Evolutionary conservation across 169 alveolate genomes (phyloP).

Genomic region (Fabrea salina): DNA sequence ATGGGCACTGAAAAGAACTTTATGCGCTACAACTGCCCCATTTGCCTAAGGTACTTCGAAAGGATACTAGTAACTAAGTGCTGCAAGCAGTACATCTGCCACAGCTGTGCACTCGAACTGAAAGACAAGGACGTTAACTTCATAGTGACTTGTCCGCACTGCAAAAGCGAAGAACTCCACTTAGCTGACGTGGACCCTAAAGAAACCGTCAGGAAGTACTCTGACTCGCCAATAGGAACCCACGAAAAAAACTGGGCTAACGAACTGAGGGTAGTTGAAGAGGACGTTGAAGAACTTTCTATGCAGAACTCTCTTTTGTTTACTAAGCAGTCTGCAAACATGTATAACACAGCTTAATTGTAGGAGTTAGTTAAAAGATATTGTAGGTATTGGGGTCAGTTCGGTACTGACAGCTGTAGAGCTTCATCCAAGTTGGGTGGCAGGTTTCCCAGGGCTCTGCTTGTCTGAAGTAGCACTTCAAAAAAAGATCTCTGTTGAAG

Average conservation of each 20-base stretch:
- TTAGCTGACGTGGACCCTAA: constrained; percentile 28
- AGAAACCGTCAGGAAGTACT: constrained; percentile 32
- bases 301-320: too few relatives aligned
- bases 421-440: neutral
- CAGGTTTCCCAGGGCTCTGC: neutral
- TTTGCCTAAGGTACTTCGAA: constrained; percentile 41
- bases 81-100: constrained; percentile 52
- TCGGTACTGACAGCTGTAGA: constrained; percentile 6
- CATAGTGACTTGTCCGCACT: constrained; percentile 27
- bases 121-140: neutral
- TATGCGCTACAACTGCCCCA: constrained; percentile 47
- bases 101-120: constrained; percentile 36
- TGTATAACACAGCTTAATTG: too few relatives aligned
- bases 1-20: neutral
- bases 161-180: neutral
- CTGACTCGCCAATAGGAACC: constrained; percentile 44
- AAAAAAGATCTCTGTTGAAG: neutral
- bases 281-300: neutral
- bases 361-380: too few relatives aligned
- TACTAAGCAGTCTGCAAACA: too few relatives aligned
- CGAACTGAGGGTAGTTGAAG: neutral
- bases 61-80: constrained; percentile 35
- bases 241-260: neutral
- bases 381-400: too few relatives aligned
- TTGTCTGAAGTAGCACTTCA: constrained; percentile 31